Percentiles rank a stretch among this genome's conserved stretches.
Conservation (phyloP, 2,329 filamentous ascomycete species). For the Xenosphaeropsis pyriputrescens region DNA sequence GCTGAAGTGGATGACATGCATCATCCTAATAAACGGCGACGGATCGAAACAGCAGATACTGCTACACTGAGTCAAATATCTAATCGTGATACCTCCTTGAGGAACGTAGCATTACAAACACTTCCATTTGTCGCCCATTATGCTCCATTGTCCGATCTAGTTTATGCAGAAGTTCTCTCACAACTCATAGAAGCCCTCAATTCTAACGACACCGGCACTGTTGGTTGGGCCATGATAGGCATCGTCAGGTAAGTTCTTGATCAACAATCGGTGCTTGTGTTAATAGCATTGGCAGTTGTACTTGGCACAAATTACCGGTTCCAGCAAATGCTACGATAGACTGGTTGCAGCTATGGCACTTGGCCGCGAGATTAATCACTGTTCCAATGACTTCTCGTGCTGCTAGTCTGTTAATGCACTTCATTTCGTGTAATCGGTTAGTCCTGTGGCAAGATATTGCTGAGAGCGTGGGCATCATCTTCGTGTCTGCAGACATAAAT, state of each 20-base stretch:
- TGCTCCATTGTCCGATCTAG: too few relatives aligned
- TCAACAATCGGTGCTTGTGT: not conserved
- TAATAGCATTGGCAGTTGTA: constrained; percentile 23
- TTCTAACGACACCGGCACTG: constrained; percentile 49
- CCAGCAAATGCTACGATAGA: constrained; percentile 21
- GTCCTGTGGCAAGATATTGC: constrained; percentile 52
- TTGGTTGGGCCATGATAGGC: constrained; percentile 72
- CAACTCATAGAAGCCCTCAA: too few relatives aligned
- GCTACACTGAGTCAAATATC: too few relatives aligned
- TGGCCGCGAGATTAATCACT: constrained; percentile 55
- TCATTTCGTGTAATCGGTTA: constrained; percentile 51
- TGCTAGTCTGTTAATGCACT: constrained; percentile 58
- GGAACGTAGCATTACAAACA: constrained; percentile 28
- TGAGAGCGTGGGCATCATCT: constrained; percentile 56
- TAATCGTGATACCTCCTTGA: too few relatives aligned
- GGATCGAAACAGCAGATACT: constrained; percentile 1
- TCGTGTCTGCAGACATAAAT: constrained; percentile 65
- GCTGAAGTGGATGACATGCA: too few relatives aligned
- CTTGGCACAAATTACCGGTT: constrained; percentile 24
- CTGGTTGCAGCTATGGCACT: constrained; percentile 68
- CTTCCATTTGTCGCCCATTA: constrained; percentile 25
- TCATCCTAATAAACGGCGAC: constrained; percentile 16
- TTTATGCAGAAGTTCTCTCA: too few relatives aligned
- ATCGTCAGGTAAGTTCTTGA: constrained; percentile 49
- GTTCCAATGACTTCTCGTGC: constrained; percentile 59